These are phyloP conservation scores for Clathrus columnatus DNA, from an alignment of 768 basidiomycete species.

Conservation along the genomic window DNA sequence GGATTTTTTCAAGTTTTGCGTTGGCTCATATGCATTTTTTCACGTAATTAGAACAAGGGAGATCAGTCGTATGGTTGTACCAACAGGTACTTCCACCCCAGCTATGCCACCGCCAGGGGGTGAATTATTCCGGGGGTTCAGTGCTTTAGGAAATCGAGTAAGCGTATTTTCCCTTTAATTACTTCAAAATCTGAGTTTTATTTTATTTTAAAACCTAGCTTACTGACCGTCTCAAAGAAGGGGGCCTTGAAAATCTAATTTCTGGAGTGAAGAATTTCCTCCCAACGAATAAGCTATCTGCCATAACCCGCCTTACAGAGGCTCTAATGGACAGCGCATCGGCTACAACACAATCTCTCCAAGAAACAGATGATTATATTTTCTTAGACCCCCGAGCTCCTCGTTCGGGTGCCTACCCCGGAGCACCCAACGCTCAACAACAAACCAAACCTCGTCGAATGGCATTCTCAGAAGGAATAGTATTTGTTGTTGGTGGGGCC, in stretches of 20 bases:
- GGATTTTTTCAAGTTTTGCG: background rate
- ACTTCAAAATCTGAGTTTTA: background rate
- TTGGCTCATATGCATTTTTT: background rate
- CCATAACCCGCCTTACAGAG: constrained; percentile 87
- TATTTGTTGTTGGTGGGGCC: constrained; percentile 94
- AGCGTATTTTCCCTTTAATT: constrained; percentile 16
- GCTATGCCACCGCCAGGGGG: constrained; percentile 65
- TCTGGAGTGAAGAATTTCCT: constrained; percentile 98
- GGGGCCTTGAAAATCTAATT: constrained; percentile 93
- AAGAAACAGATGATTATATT: constrained; percentile 93
- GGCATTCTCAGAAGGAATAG: constrained; percentile 82
- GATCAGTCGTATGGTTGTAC: constrained; percentile 84
- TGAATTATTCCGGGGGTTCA: constrained; percentile 91
- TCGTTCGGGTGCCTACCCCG: constrained; percentile 36
- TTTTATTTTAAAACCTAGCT: constrained; percentile 43
- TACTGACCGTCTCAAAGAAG: constrained; percentile 87
- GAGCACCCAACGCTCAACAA: constrained; percentile 19
- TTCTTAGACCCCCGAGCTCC: constrained; percentile 88
- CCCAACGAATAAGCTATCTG: constrained; percentile 87
- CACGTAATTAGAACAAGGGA: constrained; percentile 53
- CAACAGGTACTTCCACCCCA: constrained; percentile 61
- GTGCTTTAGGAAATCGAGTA: constrained; percentile 83
- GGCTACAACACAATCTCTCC: constrained; percentile 88
- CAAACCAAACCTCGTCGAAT: constrained; percentile 41
- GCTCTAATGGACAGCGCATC: constrained; percentile 96